Conservation (phyloP, 163 green algal species). For the Volvox carteri region DNA sequence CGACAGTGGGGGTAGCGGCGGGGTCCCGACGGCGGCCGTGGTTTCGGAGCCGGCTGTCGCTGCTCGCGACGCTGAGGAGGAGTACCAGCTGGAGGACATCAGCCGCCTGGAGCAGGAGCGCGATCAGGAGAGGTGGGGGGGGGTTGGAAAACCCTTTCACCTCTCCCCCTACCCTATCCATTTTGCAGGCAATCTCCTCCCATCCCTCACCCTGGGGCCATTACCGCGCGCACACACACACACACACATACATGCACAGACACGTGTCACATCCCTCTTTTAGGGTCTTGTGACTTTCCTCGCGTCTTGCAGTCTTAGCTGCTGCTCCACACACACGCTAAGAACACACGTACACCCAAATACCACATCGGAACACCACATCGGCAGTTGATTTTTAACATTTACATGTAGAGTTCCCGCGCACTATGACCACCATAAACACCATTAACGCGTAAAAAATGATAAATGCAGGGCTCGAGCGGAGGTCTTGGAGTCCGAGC, state of each 20-base stretch:
- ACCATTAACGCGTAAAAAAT: neutral
- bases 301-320: no score
- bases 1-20: neutral
- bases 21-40: slow-evolving; percentile 30
- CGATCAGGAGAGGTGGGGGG: slow-evolving; percentile 40
- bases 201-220: neutral
- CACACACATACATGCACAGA: neutral
- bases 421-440: no score
- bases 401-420: no score
- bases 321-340: no score
- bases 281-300: neutral
- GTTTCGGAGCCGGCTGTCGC: neutral
- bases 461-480: neutral
- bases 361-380: no score
- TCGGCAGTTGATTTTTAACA: no score
- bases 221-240: neutral
- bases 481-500: slow-evolving; percentile 59
- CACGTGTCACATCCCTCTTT: neutral
- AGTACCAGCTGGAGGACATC: slow-evolving; percentile 63
- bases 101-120: slow-evolving; percentile 55
- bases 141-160: no score
- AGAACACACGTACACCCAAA: no score
- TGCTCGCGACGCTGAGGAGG: slow-evolving; percentile 33
- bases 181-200: no score
- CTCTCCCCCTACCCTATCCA: no score